Evolutionary conservation across 257 asterid species (phyloP), one percentile per base, ranked within the genome.

Genomic region (Petrea volubilis): DNA sequence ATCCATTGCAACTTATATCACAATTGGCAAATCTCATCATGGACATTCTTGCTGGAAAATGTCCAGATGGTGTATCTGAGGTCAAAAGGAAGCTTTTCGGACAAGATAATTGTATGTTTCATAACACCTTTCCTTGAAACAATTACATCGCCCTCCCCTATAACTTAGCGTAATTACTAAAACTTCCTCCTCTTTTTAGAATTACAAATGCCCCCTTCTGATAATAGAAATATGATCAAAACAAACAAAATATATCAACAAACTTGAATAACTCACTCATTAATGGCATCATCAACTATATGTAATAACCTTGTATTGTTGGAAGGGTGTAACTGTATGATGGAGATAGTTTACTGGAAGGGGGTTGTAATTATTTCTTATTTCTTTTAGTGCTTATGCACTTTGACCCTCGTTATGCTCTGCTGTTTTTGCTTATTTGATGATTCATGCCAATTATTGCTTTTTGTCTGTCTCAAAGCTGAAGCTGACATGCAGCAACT

Each of bases 11-110:
- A 63, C 90, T 95, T 41, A 58, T 85, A 61, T 85, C 98, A n/a
- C 99, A 95, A 75, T 69, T 95, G 76, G 97, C 97, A 53, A 86
- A 86, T 75, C 90, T 95, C 74, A 88, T 92, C 57, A 86, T 88
- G 97, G 95, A 95, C 62, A 76, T 90, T 84, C 93, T 95, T 36
- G 89, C 97, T 43, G 95, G 97, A 65, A 91, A 84, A 74, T 83
- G 83, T 70, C 85, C 81, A 17, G 86, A 63, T 44, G 90, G 85
- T 41, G 81, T 80, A 44, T 82, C 86, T 9, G 87, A 80, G 62
- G 73, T 74, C 71, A 80, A 80, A 82, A 81, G 57, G 74, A 79
- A 74, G 79, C 77, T 84, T 60, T 81, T 86, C 6, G 82, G 88
- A 49, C 68, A 67, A 10, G 83, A 74, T 59, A 68, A 81, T 70